phyloP scores from a whole-genome alignment of 139 green algal genomes.

The Medakamo hakoo region DNA sequence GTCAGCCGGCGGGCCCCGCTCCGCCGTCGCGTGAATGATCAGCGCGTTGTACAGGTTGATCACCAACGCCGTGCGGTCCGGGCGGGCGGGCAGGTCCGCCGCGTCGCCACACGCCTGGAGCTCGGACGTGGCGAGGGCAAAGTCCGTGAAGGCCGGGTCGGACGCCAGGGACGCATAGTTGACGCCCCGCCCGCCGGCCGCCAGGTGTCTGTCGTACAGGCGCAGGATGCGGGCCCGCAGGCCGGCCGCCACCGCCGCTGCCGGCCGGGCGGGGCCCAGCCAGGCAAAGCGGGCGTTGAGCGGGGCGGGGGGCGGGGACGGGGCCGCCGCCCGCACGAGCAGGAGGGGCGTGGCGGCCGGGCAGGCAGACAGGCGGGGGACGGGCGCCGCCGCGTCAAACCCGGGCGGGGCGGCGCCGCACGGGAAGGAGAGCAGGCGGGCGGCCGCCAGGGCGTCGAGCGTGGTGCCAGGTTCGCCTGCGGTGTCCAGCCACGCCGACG shows the following conservation, averaged over 20 bases:
- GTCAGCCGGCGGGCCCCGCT: slow-evolving; percentile 5
- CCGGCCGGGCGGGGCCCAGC: slow-evolving; percentile 24
- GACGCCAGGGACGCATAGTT: slow-evolving; percentile 38
- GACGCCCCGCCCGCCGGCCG: slow-evolving; percentile 36
- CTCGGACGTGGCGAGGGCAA: slow-evolving; percentile 52
- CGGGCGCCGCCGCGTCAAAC: neutral
- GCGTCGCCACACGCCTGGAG: slow-evolving; percentile 28
- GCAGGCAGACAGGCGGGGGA: neutral
- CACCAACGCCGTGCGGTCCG: slow-evolving; percentile 52
- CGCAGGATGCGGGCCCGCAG: slow-evolving; percentile 43
- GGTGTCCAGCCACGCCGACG: slow-evolving; percentile 16
- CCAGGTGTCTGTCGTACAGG: slow-evolving; percentile 62
- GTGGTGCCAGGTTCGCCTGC: neutral
- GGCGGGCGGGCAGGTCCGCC: slow-evolving; percentile 42
- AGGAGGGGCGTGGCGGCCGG: neutral
- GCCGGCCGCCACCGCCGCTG: slow-evolving; percentile 27
- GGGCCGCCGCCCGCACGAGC: slow-evolving; percentile 13
- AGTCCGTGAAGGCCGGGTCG: slow-evolving; percentile 42
- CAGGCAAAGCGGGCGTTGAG: slow-evolving; percentile 45
- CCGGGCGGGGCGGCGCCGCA: slow-evolving; percentile 4
- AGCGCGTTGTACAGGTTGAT: slow-evolving; percentile 91
- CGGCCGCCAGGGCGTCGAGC: neutral
- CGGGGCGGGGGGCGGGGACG: neutral
- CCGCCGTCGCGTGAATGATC: slow-evolving; percentile 61
- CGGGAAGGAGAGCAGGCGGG: slow-evolving; percentile 15